Evolutionary conservation across 805 yeast species (phyloP), one percentile per base, ranked within the genome.

Genomic region (Yarrowia sp.): DNA sequence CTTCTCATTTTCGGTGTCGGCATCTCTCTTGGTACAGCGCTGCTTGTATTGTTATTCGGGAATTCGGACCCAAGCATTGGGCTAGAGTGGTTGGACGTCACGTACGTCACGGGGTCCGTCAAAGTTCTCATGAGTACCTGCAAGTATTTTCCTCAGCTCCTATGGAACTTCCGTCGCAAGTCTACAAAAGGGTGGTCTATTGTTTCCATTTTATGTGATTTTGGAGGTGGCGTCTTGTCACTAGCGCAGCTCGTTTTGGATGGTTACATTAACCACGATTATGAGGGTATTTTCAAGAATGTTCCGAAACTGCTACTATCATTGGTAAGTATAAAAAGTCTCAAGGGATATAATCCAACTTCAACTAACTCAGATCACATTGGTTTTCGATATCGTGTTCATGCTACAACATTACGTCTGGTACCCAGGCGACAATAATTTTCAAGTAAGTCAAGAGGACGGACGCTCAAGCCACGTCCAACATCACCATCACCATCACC

Each of bases 101-200:
- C 83, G 0, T 71, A 80, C 36, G 72, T 78, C 49, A 74, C 83
- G 20, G 83, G 86, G 1, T 77, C 80, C 50, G 79, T 81, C 70
- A 84, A 84, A 73, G 79, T 84, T 19, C 69, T 74, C 47, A 76
- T 82, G 71, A 81, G 84, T 69, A 76, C 79, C 43, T 74, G 81
- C 55, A 84, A 84, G 72, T 82, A 84, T 70, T 68, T 84, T 7
- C 87, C 87, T 0, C 87, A 84, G 71, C 79, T 83, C 3, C 67
- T 76, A 42, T 79, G 79, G 73, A 83, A 83, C 70, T 73, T 73
- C 63, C 71, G 74, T 60, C 77, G 86, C 39, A 74, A 76, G 50
- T 80, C 84, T 9, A 81, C 84, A 74, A 76, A 75, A 69, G 87
- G 87, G 0, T 79, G 82, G 68, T 80, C 85, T 4, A 79, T 77